phyloP scores from a whole-genome alignment of 345 rosid species.

The Noccaea caerulescens region DNA sequence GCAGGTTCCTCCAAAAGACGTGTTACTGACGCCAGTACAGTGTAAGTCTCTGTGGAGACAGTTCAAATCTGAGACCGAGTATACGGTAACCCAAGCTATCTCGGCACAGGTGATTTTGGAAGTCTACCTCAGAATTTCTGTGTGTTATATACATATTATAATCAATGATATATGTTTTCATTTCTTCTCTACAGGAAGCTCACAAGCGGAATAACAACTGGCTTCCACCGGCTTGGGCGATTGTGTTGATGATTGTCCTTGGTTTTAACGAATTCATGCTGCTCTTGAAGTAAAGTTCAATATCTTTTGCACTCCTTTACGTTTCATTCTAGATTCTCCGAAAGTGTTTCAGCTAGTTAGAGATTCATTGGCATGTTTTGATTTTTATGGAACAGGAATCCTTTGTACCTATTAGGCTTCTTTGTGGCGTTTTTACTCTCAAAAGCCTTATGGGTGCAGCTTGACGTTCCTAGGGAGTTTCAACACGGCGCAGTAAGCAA shows the following conservation, averaged over 20 bases:
- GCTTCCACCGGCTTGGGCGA: conserved; percentile 81
- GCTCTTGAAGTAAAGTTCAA: conserved; percentile 58
- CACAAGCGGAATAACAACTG: conserved; percentile 64
- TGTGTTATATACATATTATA: neutral
- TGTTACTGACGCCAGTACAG: conserved; percentile 70
- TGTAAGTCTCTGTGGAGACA: conserved; percentile 88
- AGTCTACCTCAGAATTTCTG: conserved; percentile 5
- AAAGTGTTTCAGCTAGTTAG: neutral
- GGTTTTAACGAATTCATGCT: conserved; percentile 84
- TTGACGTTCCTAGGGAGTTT: conserved; percentile 64
- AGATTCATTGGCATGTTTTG: conserved; percentile 27
- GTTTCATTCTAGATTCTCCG: conserved; percentile 14
- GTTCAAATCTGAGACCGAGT: conserved; percentile 75
- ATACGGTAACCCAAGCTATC: conserved; percentile 73
- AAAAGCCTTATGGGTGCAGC: conserved; percentile 78
- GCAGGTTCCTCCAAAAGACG: conserved; percentile 60
- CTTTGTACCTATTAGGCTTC: conserved; percentile 66
- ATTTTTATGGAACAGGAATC: conserved; percentile 66
- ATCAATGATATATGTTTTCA: conserved; percentile 8
- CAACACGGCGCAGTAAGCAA: conserved; percentile 73
- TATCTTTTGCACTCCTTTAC: conserved; percentile 13
- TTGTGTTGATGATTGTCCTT: conserved; percentile 61
- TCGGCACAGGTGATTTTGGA: conserved; percentile 62
- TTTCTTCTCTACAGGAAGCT: conserved; percentile 60
- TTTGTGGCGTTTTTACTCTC: conserved; percentile 60